phyloP scores from a whole-genome alignment of 2,329 filamentous ascomycete genomes.

The Penicillium sp. region DNA sequence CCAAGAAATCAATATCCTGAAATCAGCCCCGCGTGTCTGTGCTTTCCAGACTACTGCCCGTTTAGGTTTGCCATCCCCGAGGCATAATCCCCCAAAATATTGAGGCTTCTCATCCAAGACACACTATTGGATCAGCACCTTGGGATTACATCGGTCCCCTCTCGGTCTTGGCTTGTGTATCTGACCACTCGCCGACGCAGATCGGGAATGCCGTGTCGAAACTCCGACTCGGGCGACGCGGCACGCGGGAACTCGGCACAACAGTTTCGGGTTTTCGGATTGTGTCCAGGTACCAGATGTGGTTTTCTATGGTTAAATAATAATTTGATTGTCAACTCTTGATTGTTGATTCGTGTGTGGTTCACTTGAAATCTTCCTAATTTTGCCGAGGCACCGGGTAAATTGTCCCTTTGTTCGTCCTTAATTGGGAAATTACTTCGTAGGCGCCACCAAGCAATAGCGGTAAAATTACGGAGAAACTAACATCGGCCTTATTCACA shows the following conservation, averaged over 20 bases:
- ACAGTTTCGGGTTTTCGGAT: background rate
- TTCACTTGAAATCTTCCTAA: background rate
- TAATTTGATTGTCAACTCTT: background rate
- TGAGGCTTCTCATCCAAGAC: background rate
- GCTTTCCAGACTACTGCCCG: background rate
- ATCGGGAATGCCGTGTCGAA: constrained; percentile 11
- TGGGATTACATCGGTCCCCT: background rate
- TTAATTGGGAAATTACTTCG: background rate
- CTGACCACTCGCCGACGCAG: background rate
- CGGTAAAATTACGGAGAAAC: background rate
- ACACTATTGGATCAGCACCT: background rate
- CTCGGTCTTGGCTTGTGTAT: constrained; percentile 1
- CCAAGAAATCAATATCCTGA: too few species aligned
- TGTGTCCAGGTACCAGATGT: too few species aligned
- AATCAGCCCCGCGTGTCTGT: constrained; percentile 1
- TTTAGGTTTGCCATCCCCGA: background rate
- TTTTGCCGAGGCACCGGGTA: constrained; percentile 1
- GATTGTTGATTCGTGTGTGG: background rate
- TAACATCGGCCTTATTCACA: background rate
- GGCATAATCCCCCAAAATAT: background rate
- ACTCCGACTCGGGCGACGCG: constrained; percentile 10
- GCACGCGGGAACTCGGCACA: constrained; percentile 16
- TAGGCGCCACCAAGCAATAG: background rate
- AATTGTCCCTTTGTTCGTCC: background rate
- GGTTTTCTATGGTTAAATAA: background rate